Percentiles rank a stretch among this genome's conserved stretches.
Evolutionary conservation across 176 grass and related monocot species (phyloP).

Genomic region (Eragrostis curvula): DNA sequence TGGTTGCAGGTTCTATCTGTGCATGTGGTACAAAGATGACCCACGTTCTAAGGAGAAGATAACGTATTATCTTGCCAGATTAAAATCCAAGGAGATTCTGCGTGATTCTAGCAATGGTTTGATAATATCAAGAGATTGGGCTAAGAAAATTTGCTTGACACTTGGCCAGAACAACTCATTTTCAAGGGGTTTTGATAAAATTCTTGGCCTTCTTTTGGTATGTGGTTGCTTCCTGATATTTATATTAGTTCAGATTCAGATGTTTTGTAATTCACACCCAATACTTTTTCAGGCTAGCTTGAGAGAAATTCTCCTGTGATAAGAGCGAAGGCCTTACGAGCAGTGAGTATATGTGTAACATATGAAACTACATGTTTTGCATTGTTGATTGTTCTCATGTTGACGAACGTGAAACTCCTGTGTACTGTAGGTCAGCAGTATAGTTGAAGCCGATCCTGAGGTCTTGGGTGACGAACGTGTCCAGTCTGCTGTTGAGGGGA

Average conservation of each 20-base stretch:
- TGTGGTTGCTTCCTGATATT: conserved; percentile 43
- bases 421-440: conserved; percentile 79
- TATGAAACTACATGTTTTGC: conserved; percentile 10
- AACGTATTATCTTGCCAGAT: conserved; percentile 82
- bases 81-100: conserved; percentile 96
- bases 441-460: conserved; percentile 99
- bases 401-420: conserved; percentile 22
- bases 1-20: conserved; percentile 90
- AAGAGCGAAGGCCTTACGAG: conserved; percentile 96
- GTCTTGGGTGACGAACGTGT: conserved; percentile 94
- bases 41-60: conserved; percentile 83
- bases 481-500: conserved; percentile 97
- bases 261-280: conserved; percentile 34
- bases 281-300: conserved; percentile 88
- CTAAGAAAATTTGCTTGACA: conserved; percentile 91
- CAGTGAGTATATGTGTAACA: conserved; percentile 61
- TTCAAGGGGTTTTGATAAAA: conserved; percentile 94
- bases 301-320: conserved; percentile 98
- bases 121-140: conserved; percentile 79
- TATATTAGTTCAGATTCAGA: conserved; percentile 35
- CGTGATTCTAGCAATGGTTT: conserved; percentile 76
- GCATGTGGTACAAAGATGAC: conserved; percentile 96
- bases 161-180: conserved; percentile 96
- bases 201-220: conserved; percentile 96
- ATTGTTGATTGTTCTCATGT: conserved; percentile 49